These are phyloP conservation scores for Nicotiana paniculata DNA, from an alignment of 257 asterid species.

Conservation along the genomic window DNA sequence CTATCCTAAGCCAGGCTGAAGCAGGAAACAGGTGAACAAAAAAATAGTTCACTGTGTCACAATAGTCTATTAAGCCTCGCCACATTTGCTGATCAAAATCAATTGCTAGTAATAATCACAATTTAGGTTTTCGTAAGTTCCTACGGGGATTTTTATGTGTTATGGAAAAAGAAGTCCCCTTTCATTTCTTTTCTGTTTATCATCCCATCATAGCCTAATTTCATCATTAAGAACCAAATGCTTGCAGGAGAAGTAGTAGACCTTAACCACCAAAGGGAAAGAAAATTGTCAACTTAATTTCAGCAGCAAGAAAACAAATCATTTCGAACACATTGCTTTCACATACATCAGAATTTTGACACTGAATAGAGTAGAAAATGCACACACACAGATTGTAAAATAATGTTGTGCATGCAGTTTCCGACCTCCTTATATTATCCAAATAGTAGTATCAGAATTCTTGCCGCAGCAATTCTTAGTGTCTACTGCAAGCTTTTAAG, in stretches of 20 bases:
- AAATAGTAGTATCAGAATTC: neutral
- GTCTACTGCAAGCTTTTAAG: neutral
- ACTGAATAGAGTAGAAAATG: neutral
- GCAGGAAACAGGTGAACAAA: neutral
- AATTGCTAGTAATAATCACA: neutral
- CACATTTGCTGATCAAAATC: neutral
- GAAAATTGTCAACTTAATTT: neutral
- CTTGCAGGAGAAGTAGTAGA: neutral
- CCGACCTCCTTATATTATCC: neutral
- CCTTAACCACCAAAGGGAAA: neutral
- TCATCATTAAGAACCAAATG: neutral
- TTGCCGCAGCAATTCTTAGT: neutral
- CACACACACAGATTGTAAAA: neutral
- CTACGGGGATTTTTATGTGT: neutral
- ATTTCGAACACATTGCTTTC: neutral
- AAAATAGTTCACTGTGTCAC: neutral
- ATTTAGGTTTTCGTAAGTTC: neutral
- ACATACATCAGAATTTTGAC: neutral
- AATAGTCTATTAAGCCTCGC: neutral
- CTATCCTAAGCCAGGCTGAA: neutral
- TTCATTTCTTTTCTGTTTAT: neutral
- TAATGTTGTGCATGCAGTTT: neutral
- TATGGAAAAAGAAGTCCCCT: neutral
- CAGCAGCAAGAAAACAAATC: neutral
- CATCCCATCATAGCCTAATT: neutral